Evolutionary conservation across 208 protist species (phyloP), one percentile per base, ranked within the genome.

Genomic region (Porcisia hertigi): DNA sequence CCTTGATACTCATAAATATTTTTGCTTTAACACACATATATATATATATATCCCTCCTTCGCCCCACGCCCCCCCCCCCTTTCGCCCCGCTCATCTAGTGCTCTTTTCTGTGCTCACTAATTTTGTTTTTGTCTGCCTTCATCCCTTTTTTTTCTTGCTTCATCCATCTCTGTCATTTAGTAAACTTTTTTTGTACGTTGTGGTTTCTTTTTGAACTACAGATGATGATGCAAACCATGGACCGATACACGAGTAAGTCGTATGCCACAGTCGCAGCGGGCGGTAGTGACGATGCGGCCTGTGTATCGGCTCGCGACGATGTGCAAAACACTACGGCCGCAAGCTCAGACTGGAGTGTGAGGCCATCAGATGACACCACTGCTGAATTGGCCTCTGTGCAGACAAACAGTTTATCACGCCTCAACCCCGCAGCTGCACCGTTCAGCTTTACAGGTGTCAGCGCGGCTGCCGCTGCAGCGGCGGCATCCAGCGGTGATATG

Each of bases 261-360:
- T 55, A 73, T 45, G 69, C 69, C 49, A 52, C 52, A 5, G 54
- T 55, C 23, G 23, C 55, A 55, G 54, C 69, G 16, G 69, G 69
- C 3, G 52, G 54, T 12, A 62, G 58, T 54, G 77, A 77, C 72
- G 77, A 81, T 14, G 49, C 70, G 1, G 41, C 63, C 36, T 7
- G 41, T 6, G 70, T 62, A 25, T 80, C 71, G 8, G 77, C 71
- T 23, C 71, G 77, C 59, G 77, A 77, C 6, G 77, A 82, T 36
- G 49, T 52, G 36, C 77, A 82, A 39, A 82, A 82, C 72, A 82
- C 71, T 7, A 81, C 77, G 34, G 34, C 76, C 63, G 77, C 69
- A 7, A 74, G 72, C 72, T 82, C 77, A 6, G 77, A 82, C 77
- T 82, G 77, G 77, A 82, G 77, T 49, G 77, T 82, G 66, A 65